A percentile compares a stretch with the other conserved stretches of the same genome.
phyloP scores from a whole-genome alignment of 2,329 filamentous ascomycete species.

The Daldinia sp. region DNA sequence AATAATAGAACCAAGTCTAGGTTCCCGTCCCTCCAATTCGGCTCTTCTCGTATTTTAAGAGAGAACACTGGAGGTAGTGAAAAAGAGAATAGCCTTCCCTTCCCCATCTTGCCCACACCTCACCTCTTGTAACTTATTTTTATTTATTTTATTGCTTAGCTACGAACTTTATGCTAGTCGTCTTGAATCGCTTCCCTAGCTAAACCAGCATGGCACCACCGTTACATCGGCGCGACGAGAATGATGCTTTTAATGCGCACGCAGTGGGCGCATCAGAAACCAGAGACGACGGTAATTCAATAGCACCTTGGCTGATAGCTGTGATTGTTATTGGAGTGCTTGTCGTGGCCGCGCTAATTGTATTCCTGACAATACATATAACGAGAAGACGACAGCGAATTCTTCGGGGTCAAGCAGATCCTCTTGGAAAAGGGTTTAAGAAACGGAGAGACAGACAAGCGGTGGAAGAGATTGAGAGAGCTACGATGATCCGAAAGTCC shows the following conservation, averaged over 20 bases:
- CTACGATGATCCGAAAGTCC: constrained; percentile 51
- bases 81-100: constrained; percentile 30
- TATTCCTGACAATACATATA: constrained; percentile 41
- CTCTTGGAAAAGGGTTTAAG: constrained; percentile 6
- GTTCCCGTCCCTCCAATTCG: constrained; percentile 21
- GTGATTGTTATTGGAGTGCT: constrained; percentile 45
- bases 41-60: constrained; percentile 33
- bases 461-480: constrained; percentile 48
- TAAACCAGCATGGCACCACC: constrained; percentile 33
- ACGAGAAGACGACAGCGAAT: constrained; percentile 35
- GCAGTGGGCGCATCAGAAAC: constrained; percentile 12
- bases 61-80: constrained; percentile 25
- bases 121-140: constrained; percentile 7
- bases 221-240: constrained; percentile 18
- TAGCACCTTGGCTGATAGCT: constrained; percentile 46
- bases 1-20: constrained; percentile 37
- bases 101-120: constrained; percentile 15
- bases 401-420: constrained; percentile 17
- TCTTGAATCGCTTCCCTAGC: constrained; percentile 12
- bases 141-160: constrained; percentile 7
- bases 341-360: constrained; percentile 38
- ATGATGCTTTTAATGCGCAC: constrained; percentile 24
- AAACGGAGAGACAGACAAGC: constrained; percentile 40
- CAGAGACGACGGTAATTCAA: constrained; percentile 10
- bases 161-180: constrained; percentile 14